Conservation (phyloP, 306 rosid genomes). For the Acacia confusa region DNA sequence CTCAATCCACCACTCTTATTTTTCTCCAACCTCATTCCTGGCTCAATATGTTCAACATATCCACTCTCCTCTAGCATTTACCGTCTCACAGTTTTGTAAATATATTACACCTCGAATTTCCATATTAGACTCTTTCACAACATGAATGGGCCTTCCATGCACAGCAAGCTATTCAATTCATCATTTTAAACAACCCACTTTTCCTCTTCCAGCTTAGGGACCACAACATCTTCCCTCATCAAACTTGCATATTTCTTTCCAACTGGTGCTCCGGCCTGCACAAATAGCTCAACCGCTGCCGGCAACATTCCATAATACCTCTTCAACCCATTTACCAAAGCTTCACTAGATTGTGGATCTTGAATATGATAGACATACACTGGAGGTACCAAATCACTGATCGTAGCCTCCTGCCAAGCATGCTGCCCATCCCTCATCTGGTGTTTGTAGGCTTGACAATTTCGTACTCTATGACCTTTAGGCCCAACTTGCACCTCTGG, state of each 20-base stretch:
- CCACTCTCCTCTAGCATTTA: not conserved
- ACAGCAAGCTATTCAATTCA: not conserved
- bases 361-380: slow-evolving; percentile 65
- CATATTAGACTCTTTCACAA: not conserved
- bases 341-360: slow-evolving; percentile 40
- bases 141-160: slow-evolving; percentile 11
- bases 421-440: slow-evolving; percentile 89
- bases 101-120: not conserved
- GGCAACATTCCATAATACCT: slow-evolving; percentile 68
- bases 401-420: slow-evolving; percentile 74
- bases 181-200: slow-evolving; percentile 58
- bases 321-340: slow-evolving; percentile 55
- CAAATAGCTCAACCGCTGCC: slow-evolving; percentile 73
- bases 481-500: slow-evolving; percentile 81
- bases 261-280: slow-evolving; percentile 56
- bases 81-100: not conserved
- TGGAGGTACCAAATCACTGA: slow-evolving; percentile 59
- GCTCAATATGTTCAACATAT: not conserved
- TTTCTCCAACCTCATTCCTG: not conserved
- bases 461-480: slow-evolving; percentile 66
- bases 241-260: slow-evolving; percentile 39
- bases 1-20: not conserved
- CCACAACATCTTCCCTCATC: slow-evolving; percentile 63
- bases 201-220: slow-evolving; percentile 60
- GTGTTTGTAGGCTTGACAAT: slow-evolving; percentile 73